A percentile compares a stretch with the other conserved stretches of the same genome.
phyloP scores from a whole-genome alignment of 352 stramenopile species.

The Elongisporangium anandrum region DNA sequence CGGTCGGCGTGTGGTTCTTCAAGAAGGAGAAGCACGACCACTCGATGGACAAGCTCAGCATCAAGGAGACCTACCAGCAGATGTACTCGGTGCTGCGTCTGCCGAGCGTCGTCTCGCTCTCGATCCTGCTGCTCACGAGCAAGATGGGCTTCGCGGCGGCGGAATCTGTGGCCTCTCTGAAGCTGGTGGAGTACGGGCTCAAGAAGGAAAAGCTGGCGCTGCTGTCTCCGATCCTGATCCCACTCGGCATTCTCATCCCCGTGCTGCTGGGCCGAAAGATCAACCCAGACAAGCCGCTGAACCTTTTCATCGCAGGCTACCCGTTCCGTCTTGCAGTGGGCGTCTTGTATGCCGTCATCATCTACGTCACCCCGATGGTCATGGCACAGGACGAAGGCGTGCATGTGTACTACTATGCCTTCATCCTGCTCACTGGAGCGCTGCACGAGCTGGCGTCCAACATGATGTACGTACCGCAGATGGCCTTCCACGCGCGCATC shows the following conservation, averaged over 20 bases:
- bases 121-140: slow-evolving; percentile 87
- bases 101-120: slow-evolving; percentile 81
- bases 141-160: slow-evolving; percentile 91
- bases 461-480: slow-evolving; percentile 95
- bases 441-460: slow-evolving; percentile 84
- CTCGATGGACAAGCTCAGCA: slow-evolving; percentile 68
- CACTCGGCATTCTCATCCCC: slow-evolving; percentile 85
- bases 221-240: slow-evolving; percentile 84
- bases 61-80: slow-evolving; percentile 89
- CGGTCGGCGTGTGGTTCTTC: slow-evolving; percentile 88
- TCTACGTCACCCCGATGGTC: slow-evolving; percentile 75
- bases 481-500: slow-evolving; percentile 98
- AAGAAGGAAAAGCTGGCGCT: slow-evolving; percentile 92
- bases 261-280: slow-evolving; percentile 77
- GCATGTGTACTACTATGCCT: slow-evolving; percentile 75
- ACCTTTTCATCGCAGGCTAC: slow-evolving; percentile 81
- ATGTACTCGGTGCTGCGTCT: slow-evolving; percentile 86
- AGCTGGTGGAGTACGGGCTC: slow-evolving; percentile 89
- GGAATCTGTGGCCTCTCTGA: slow-evolving; percentile 90
- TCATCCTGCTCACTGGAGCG: slow-evolving; percentile 64
- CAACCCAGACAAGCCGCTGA: slow-evolving; percentile 59
- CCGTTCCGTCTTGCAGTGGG: slow-evolving; percentile 80
- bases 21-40: slow-evolving; percentile 83
- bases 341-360: slow-evolving; percentile 74
- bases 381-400: slow-evolving; percentile 75